Percentiles rank a stretch among this genome's conserved stretches.
These are phyloP conservation scores for Heliamphora exappendiculata DNA, from an alignment of 148 eudicot genomes.

Conservation along the genomic window DNA sequence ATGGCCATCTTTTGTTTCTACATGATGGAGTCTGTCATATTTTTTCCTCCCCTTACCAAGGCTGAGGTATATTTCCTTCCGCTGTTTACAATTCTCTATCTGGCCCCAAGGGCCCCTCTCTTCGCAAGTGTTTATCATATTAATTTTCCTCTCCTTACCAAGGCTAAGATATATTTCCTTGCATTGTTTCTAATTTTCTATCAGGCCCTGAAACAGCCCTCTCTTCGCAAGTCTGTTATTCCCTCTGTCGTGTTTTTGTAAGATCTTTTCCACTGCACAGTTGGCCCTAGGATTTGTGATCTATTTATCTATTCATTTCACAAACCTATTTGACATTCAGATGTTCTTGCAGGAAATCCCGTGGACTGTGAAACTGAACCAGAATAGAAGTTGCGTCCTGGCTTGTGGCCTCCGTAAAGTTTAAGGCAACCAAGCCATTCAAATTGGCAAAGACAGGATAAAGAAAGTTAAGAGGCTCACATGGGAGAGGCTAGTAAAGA, in stretches of 20 bases:
- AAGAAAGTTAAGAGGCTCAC: not conserved
- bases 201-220: not conserved
- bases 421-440: not conserved
- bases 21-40: not conserved
- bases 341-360: not conserved
- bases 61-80: no score
- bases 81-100: no score
- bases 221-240: not conserved
- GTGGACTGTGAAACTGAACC: not conserved
- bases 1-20: not conserved
- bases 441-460: not conserved
- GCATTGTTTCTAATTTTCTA: not conserved
- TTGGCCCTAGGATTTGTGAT: not conserved
- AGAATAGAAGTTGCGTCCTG: no score
- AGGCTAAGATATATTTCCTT: not conserved
- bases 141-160: not conserved
- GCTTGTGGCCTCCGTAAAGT: not conserved
- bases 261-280: not conserved
- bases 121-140: no score
- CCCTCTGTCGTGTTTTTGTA: not conserved
- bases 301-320: not conserved
- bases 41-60: no score
- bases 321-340: not conserved
- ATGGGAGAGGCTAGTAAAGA: conserved; percentile 11
- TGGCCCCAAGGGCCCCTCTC: no score